Evolutionary conservation across 2,329 filamentous ascomycete genomes (phyloP).

Genomic region (Xylariaceae sp.): DNA sequence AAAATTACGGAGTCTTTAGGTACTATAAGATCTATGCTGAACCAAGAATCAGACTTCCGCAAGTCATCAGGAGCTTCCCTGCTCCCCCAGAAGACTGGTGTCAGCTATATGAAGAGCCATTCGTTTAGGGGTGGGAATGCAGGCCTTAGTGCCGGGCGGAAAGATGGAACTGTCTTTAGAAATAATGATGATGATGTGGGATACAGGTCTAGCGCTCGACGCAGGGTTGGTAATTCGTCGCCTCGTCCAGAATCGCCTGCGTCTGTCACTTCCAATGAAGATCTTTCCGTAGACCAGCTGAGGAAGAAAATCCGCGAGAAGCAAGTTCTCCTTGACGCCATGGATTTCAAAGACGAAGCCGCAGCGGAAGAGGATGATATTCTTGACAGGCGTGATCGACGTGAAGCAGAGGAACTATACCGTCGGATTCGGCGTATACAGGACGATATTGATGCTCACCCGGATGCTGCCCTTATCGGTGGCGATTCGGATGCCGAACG

Average conservation of each 20-base stretch:
- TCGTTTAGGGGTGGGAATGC: constrained; percentile 77
- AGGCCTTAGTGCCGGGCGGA: constrained; percentile 67
- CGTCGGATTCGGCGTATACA: constrained; percentile 89
- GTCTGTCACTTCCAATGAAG: constrained; percentile 73
- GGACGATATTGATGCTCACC: constrained; percentile 92
- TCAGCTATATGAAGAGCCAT: constrained; percentile 95
- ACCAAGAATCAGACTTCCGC: constrained; percentile 85
- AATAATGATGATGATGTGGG: constrained; percentile 94
- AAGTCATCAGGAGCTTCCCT: constrained; percentile 90
- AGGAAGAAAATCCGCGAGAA: constrained; percentile 93
- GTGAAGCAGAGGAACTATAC: constrained; percentile 93
- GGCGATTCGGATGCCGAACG: constrained; percentile 88
- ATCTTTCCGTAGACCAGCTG: constrained; percentile 84
- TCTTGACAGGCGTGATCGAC: constrained; percentile 85
- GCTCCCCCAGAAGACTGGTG: constrained; percentile 94
- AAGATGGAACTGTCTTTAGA: constrained; percentile 95
- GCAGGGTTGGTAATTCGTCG: constrained; percentile 77
- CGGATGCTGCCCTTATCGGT: constrained; percentile 72
- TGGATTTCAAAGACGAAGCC: constrained; percentile 95
- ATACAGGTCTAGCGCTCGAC: constrained; percentile 91
- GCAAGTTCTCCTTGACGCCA: constrained; percentile 90
- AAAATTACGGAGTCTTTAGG: constrained; percentile 94
- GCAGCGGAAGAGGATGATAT: constrained; percentile 89
- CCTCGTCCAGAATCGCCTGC: constrained; percentile 80
- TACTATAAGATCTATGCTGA: constrained; percentile 86